phyloP scores from a whole-genome alignment of 2,329 filamentous ascomycete species.

The Apiospora marii region DNA sequence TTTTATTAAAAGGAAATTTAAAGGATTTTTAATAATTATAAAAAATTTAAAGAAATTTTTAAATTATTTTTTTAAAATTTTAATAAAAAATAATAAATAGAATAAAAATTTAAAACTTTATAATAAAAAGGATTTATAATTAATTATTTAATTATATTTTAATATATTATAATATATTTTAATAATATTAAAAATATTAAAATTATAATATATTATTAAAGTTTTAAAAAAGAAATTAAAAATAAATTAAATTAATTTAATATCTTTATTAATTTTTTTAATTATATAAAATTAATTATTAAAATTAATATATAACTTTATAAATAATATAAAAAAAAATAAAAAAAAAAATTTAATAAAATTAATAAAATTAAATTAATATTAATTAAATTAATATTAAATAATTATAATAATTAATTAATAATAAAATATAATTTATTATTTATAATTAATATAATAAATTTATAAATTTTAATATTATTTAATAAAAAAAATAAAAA shows the following conservation, averaged over 20 bases:
- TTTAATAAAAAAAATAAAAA: not conserved
- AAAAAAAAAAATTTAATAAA: too few relatives aligned
- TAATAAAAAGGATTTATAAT: not conserved
- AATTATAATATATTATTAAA: not conserved
- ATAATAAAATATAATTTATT: not conserved
- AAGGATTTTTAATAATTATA: not conserved
- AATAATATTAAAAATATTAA: not conserved
- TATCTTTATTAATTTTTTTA: not conserved
- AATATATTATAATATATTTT: not conserved
- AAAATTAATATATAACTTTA: not conserved
- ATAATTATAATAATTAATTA: not conserved
- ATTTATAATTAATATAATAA: not conserved
- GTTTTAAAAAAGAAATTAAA: not conserved
- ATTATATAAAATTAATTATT: not conserved
- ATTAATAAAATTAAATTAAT: not conserved
- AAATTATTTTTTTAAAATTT: not conserved
- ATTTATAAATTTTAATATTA: not conserved
- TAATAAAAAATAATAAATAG: not conserved
- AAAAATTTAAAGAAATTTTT: not conserved
- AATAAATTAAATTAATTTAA: not conserved
- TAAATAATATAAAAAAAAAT: not conserved
- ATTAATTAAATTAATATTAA: not conserved
- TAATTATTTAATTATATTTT: not conserved
- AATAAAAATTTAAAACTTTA: not conserved
- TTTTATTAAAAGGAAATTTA: not conserved